Percentiles rank a stretch among this genome's conserved stretches.
Evolutionary conservation across 306 rosid genomes (phyloP).

Genomic region (Acacia melanoxylon): DNA sequence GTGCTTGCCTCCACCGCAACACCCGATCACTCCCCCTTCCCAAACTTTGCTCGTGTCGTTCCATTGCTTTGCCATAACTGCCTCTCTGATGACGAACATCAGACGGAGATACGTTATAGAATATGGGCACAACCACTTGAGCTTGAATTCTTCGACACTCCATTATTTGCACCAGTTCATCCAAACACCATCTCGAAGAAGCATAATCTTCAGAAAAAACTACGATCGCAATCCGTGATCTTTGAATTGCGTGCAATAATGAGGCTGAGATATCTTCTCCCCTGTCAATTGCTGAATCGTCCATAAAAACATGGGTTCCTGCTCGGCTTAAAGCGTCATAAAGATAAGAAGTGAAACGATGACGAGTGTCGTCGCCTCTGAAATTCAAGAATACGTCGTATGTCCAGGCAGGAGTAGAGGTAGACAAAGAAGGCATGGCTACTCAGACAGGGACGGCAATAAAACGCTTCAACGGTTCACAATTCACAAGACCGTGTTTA

Average conservation of each 20-base stretch:
- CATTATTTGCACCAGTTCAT: background rate
- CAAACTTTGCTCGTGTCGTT: background rate
- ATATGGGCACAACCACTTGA: background rate
- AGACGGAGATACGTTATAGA: background rate
- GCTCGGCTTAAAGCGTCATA: no score
- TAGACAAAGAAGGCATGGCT: background rate
- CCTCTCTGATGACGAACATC: background rate
- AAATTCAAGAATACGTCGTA: background rate
- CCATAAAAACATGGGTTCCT: background rate
- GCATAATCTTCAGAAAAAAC: conserved; percentile 8
- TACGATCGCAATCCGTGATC: background rate
- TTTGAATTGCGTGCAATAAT: background rate
- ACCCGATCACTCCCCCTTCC: background rate
- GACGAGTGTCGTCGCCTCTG: no score
- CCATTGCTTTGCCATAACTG: background rate
- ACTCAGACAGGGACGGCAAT: no score
- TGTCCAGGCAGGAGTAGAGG: background rate
- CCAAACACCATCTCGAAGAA: conserved; percentile 23
- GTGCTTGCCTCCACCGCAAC: background rate
- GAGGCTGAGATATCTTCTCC: background rate
- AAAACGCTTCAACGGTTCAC: no score
- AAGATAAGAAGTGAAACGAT: no score
- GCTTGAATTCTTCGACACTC: background rate
- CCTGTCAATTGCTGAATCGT: background rate
- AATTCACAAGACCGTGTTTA: no score